Percentiles rank a stretch among this genome's conserved stretches.
Conservation (phyloP, 768 basidiomycete species). For the Coprinopsis cinerea region DNA sequence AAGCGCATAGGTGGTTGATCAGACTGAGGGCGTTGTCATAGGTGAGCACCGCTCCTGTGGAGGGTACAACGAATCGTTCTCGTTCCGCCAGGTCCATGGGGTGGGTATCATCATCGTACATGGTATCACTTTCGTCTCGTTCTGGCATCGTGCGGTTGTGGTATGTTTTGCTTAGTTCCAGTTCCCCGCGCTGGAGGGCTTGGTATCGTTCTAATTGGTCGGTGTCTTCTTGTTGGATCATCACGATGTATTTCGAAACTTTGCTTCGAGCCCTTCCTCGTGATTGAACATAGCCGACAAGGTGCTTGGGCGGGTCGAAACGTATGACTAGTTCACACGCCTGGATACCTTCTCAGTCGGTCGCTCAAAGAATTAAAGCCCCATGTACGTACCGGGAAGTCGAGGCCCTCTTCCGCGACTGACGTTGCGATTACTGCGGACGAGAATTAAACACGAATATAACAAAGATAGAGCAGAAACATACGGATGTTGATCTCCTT, state of each 20-base stretch:
- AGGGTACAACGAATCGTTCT: slow-evolving; percentile 68
- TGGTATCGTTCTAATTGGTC: slow-evolving; percentile 54
- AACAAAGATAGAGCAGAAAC: slow-evolving; percentile 21
- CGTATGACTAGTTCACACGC: slow-evolving; percentile 84
- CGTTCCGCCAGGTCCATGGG: slow-evolving; percentile 54
- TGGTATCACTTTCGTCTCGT: slow-evolving; percentile 32
- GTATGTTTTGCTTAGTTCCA: slow-evolving; percentile 57
- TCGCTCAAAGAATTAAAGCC: slow-evolving; percentile 1
- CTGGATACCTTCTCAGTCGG: slow-evolving; percentile 26
- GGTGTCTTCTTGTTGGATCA: slow-evolving; percentile 62
- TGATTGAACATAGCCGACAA: slow-evolving; percentile 86
- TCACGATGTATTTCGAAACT: slow-evolving; percentile 72
- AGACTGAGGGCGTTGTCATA: slow-evolving; percentile 70
- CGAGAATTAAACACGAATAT: slow-evolving; percentile 4
- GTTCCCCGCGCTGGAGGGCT: slow-evolving; percentile 54
- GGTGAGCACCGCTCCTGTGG: slow-evolving; percentile 73
- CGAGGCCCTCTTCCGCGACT: slow-evolving; percentile 89
- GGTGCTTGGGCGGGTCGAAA: slow-evolving; percentile 75
- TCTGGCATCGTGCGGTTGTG: slow-evolving; percentile 39
- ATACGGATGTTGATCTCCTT: slow-evolving; percentile 62
- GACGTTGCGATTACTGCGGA: slow-evolving; percentile 71
- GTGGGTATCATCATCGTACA: slow-evolving; percentile 31
- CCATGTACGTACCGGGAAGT: slow-evolving; percentile 62
- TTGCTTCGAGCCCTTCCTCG: slow-evolving; percentile 79
- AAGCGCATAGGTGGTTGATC: slow-evolving; percentile 69